Evolutionary conservation across 805 yeast genomes (phyloP), one percentile per base, ranked within the genome.

Genomic region (Barnettozyma populi): DNA sequence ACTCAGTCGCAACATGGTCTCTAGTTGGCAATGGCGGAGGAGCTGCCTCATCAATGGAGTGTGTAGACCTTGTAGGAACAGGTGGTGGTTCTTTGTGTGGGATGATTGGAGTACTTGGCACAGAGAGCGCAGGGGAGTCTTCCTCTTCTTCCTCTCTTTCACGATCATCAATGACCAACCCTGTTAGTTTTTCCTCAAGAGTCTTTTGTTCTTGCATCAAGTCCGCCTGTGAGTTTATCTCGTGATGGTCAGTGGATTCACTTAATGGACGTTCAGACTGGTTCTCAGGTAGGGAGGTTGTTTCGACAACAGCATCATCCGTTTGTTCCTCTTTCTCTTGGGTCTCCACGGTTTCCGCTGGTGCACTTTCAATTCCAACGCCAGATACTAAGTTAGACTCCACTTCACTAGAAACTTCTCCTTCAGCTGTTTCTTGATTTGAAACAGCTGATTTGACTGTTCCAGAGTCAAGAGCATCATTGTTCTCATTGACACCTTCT

Each of bases 1-100:
- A 20, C 32, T 46, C 19, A 62, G 57, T 3, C 69, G 72, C n/a
- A 61, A 36, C 18, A 32, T 46, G 51, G 19, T 27, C 24, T 44
- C 52, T 44, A 24, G 47, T 35, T 13, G 55, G 53, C 19, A 46
- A 18, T 5, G 43, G 41, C 5, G 54, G 49, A 8, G 44, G 46
- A 8, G 32, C 41, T 7, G 32, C 14, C 9, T n/a, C 24, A n/a
- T 9, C 21, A 3, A 23, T 10, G 20, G 23, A 2, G 6, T 18
- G 11, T 16, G 37, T 16, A 7, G 41, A 23, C 29, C 50, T 46
- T 4, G 37, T 43, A 9, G 46, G 46, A 6, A 44, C 38, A n/a
- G 44, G 44, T 14, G 54, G 49, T 14, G 49, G 43, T 21, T 29
- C 45, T 23, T 27, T 41, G 1, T 36, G 34, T 3, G 44, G 36